Evolutionary conservation across 2,329 filamentous ascomycete species (phyloP).

Genomic region (Xylariaceae sp.): DNA sequence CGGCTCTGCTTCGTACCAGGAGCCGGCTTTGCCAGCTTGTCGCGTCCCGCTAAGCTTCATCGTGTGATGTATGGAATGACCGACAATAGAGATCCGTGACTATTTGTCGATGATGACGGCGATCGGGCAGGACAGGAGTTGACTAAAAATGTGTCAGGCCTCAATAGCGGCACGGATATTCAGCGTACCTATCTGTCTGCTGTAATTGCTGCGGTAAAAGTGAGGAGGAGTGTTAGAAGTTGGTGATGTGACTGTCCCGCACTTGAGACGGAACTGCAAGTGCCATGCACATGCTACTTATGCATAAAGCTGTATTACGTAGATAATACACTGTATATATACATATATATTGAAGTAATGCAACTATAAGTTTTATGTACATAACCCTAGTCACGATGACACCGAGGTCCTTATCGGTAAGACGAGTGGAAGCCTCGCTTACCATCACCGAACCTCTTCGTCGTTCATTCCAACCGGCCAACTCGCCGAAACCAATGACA

Average conservation of each 20-base stretch:
- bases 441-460: no score
- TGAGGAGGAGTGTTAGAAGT: neutral
- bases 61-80: neutral
- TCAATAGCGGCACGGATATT: neutral
- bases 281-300: no score
- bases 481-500: no score
- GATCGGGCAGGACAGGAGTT: neutral
- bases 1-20: slow-evolving; percentile 73
- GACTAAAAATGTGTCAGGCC: neutral
- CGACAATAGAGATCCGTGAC: neutral
- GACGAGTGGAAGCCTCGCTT: no score
- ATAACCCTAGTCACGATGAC: no score
- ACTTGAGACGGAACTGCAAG: neutral
- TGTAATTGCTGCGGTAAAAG: neutral
- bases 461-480: no score
- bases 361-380: no score
- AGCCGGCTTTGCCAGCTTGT: slow-evolving; percentile 71
- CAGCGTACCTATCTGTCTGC: neutral
- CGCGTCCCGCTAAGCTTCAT: slow-evolving; percentile 37
- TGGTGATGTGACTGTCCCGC: slow-evolving; percentile 14
- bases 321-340: no score
- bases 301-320: no score
- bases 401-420: no score
- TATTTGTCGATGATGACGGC: neutral
- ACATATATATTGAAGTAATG: no score